phyloP scores from a whole-genome alignment of 768 basidiomycete species.

The Hygrocybe coccinea region DNA sequence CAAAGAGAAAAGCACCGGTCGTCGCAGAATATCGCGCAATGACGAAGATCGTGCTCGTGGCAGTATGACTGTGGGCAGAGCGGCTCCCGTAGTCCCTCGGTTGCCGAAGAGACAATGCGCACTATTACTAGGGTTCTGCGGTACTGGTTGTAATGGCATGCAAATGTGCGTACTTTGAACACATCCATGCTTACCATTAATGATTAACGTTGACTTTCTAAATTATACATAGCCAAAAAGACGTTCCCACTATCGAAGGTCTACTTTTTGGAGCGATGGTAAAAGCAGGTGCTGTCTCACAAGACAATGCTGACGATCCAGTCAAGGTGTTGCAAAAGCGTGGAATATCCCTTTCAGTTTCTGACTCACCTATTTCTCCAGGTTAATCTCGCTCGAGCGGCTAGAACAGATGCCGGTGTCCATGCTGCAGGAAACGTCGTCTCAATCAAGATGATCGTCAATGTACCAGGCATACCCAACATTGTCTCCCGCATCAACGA shows the following conservation, averaged over 20 bases:
- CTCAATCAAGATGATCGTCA: slow-evolving; percentile 82
- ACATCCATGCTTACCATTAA: neutral
- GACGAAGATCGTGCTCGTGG: slow-evolving; percentile 23
- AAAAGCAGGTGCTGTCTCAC: slow-evolving; percentile 86
- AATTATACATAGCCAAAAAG: slow-evolving; percentile 55
- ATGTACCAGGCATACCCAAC: slow-evolving; percentile 65
- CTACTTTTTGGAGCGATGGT: slow-evolving; percentile 83
- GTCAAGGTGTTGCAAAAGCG: slow-evolving; percentile 53
- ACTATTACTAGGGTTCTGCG: slow-evolving; percentile 85
- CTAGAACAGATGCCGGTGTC: slow-evolving; percentile 94
- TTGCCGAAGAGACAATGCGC: slow-evolving; percentile 84
- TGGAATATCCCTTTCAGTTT: neutral
- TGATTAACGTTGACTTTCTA: neutral
- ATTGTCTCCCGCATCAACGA: slow-evolving; percentile 73
- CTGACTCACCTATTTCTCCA: slow-evolving; percentile 26
- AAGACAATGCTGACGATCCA: slow-evolving; percentile 89
- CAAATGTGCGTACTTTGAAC: slow-evolving; percentile 79
- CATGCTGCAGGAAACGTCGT: slow-evolving; percentile 95
- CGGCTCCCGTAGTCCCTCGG: slow-evolving; percentile 53
- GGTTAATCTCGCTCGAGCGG: slow-evolving; percentile 83
- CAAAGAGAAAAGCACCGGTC: slow-evolving; percentile 34
- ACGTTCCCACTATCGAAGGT: slow-evolving; percentile 82
- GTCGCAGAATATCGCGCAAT: slow-evolving; percentile 42
- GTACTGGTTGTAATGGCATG: slow-evolving; percentile 90
- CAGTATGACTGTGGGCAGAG: slow-evolving; percentile 20